Conservation (phyloP, 768 basidiomycete genomes). For the Lactarius hengduanensis region DNA sequence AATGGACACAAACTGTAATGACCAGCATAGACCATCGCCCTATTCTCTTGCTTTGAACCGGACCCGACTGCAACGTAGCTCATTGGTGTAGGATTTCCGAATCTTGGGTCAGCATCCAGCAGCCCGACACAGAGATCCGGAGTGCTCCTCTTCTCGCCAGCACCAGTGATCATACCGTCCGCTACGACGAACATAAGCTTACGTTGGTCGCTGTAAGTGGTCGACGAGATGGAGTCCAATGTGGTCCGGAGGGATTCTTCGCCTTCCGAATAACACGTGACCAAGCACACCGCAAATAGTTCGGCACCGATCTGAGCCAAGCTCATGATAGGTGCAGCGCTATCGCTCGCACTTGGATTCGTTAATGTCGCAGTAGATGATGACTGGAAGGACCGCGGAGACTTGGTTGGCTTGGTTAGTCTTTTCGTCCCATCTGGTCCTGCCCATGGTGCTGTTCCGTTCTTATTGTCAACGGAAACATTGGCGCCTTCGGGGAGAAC, state of each 20-base stretch:
- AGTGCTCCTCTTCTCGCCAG: constrained; percentile 92
- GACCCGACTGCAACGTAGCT: constrained; percentile 87
- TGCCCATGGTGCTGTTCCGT: constrained; percentile 95
- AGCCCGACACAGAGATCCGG: constrained; percentile 94
- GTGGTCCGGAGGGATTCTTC: constrained; percentile 90
- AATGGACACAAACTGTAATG: constrained; percentile 79
- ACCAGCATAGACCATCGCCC: constrained; percentile 99
- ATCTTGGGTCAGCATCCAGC: constrained; percentile 90
- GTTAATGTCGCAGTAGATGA: constrained; percentile 55
- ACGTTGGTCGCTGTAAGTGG: constrained; percentile 87
- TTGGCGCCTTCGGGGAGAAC: constrained; percentile 98
- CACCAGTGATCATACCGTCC: constrained; percentile 98
- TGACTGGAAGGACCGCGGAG: constrained; percentile 50
- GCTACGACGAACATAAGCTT: constrained; percentile 94
- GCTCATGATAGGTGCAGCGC: constrained; percentile 66
- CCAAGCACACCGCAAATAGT: constrained; percentile 90
- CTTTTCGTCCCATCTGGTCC: constrained; percentile 51
- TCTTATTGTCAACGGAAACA: constrained; percentile 83
- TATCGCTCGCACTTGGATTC: constrained; percentile 39
- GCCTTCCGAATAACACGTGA: constrained; percentile 98
- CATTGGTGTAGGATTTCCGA: constrained; percentile 96
- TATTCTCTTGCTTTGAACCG: constrained; percentile 85
- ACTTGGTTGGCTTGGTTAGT: constrained; percentile 47
- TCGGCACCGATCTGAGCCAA: constrained; percentile 92
- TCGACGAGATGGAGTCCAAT: constrained; percentile 87